Conservation (phyloP, 306 rosid genomes). For the Dryas octopetala region DNA sequence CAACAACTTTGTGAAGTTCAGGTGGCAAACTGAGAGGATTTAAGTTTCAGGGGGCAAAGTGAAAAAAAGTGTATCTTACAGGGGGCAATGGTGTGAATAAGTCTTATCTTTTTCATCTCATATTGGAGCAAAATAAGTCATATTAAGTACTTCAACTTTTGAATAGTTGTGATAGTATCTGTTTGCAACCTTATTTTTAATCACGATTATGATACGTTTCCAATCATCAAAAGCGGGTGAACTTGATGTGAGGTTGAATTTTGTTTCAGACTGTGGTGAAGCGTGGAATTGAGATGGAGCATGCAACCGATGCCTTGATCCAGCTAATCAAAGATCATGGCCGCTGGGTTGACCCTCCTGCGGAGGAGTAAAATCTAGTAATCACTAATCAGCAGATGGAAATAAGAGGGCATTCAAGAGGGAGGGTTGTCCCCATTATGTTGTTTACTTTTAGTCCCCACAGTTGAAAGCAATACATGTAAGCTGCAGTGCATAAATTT, state of each 20-base stretch:
- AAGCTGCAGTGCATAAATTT: background rate
- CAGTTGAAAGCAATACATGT: background rate
- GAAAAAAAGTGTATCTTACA: too few relatives aligned
- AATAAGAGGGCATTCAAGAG: background rate
- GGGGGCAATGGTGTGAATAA: too few relatives aligned
- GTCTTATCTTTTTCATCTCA: slow-evolving; percentile 8
- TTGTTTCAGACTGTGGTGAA: slow-evolving; percentile 74
- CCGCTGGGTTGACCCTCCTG: slow-evolving; percentile 93
- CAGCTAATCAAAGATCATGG: slow-evolving; percentile 87
- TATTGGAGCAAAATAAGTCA: background rate
- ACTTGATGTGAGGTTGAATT: slow-evolving; percentile 30
- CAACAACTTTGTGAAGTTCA: too few relatives aligned
- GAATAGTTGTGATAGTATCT: background rate
- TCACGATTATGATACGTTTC: background rate
- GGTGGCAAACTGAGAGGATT: too few relatives aligned
- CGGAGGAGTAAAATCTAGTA: slow-evolving; percentile 46
- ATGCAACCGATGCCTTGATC: slow-evolving; percentile 87
- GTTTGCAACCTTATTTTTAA: background rate
- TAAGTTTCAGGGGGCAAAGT: too few relatives aligned
- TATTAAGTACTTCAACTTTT: background rate
- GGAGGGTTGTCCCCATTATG: background rate
- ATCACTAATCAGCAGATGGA: too few relatives aligned
- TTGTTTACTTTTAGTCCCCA: background rate
- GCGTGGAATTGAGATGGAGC: slow-evolving; percentile 93
- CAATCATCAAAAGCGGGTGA: background rate